phyloP scores from a whole-genome alignment of 1,139 yeast genomes.

The Zygoascus meyerae region DNA sequence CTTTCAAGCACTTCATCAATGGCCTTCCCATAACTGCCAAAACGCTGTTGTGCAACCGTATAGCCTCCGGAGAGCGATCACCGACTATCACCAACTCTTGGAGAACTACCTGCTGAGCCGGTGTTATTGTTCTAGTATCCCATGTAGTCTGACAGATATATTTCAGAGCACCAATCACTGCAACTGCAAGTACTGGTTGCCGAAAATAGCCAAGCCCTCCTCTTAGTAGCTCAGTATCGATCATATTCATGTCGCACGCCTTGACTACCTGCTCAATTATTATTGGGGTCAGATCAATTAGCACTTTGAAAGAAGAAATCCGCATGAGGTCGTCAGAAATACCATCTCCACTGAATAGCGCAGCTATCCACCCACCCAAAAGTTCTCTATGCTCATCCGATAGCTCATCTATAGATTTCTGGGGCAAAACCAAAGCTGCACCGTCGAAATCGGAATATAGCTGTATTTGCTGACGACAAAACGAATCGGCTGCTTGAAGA shows the following conservation, averaged over 20 bases:
- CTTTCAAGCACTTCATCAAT: conserved; percentile 13
- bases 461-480: conserved; percentile 10
- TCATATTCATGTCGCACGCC: conserved; percentile 52
- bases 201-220: conserved; percentile 62
- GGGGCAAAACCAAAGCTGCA: conserved; percentile 3
- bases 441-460: conserved; percentile 4
- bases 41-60: conserved; percentile 34
- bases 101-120: conserved; percentile 23
- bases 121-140: conserved; percentile 30
- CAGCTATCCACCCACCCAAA: conserved; percentile 71
- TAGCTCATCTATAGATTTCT: conserved; percentile 22
- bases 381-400: conserved; percentile 38
- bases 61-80: conserved; percentile 37
- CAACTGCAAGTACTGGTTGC: conserved; percentile 51
- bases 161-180: conserved; percentile 41
- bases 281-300: conserved; percentile 62
- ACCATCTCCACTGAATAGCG: conserved; percentile 80
- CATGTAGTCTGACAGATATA: conserved; percentile 38
- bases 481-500: conserved; percentile 7
- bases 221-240: conserved; percentile 45
- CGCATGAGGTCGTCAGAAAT: conserved; percentile 77
- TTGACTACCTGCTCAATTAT: conserved; percentile 67
- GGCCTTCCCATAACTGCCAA: conserved; percentile 30
- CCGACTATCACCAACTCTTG: conserved; percentile 30
- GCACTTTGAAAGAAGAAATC: conserved; percentile 59